phyloP scores from a whole-genome alignment of 108 stramenopile species.

The Schizochytrium sp. region DNA sequence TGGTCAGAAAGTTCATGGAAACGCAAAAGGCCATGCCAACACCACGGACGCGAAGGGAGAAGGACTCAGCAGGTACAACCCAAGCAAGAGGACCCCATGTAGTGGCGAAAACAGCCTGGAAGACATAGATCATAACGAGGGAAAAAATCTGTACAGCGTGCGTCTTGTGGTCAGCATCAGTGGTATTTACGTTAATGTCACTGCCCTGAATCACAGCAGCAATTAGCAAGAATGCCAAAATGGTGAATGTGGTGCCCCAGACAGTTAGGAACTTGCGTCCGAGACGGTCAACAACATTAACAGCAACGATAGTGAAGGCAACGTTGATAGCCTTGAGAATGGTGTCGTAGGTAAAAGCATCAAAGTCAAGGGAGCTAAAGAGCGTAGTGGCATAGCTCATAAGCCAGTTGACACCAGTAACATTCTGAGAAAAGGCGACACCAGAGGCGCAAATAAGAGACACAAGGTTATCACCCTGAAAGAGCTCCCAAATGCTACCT shows the following conservation, averaged over 20 bases:
- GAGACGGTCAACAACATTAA: slow-evolving; percentile 33
- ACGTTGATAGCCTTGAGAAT: slow-evolving; percentile 35
- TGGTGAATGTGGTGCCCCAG: slow-evolving; percentile 25
- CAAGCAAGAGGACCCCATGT: slow-evolving; percentile 3
- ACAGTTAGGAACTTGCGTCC: slow-evolving; percentile 58
- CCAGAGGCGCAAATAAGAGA: slow-evolving; percentile 22
- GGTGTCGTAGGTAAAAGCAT: slow-evolving; percentile 39
- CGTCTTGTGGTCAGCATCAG: neutral
- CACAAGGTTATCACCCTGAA: slow-evolving; percentile 7
- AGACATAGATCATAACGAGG: slow-evolving; percentile 43
- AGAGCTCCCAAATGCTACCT: slow-evolving; percentile 40
- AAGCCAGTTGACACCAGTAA: slow-evolving; percentile 47
- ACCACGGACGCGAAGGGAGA: slow-evolving; percentile 11
- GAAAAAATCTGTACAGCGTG: slow-evolving; percentile 40
- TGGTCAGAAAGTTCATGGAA: slow-evolving; percentile 36
- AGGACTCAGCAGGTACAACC: slow-evolving; percentile 53
- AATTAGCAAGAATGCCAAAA: slow-evolving; percentile 25
- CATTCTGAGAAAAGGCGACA: slow-evolving; percentile 57
- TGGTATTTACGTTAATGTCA: neutral
- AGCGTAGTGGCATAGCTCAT: slow-evolving; percentile 47
- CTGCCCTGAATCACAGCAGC: slow-evolving; percentile 30
- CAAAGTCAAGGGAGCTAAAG: slow-evolving; percentile 42
- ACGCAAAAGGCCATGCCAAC: slow-evolving; percentile 53
- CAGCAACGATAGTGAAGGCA: neutral
- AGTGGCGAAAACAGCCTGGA: slow-evolving; percentile 51